Percentiles rank a stretch among this genome's conserved stretches.
These are phyloP conservation scores for Cytospora mali DNA, from an alignment of 2,329 filamentous ascomycete species.

Conservation along the genomic window DNA sequence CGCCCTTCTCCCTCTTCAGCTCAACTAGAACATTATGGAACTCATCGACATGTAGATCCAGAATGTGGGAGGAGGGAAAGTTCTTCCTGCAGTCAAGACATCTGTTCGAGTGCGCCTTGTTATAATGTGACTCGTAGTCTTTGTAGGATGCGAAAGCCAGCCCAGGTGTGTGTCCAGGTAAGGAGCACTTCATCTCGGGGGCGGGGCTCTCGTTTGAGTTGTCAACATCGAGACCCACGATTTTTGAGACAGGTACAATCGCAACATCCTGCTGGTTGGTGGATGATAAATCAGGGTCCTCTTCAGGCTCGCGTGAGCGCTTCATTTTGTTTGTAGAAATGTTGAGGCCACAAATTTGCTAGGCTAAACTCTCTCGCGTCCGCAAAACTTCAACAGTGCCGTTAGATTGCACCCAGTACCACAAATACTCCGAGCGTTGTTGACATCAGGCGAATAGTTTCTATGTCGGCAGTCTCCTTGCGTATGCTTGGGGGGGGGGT, in stretches of 20 bases:
- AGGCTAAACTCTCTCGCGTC: background rate
- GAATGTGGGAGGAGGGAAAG: conserved; percentile 80
- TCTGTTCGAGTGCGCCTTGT: conserved; percentile 77
- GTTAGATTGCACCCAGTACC: background rate
- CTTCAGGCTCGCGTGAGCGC: conserved; percentile 63
- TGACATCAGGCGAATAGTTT: background rate
- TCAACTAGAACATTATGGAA: conserved; percentile 82
- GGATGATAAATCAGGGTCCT: conserved; percentile 37
- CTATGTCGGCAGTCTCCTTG: background rate
- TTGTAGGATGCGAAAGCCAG: conserved; percentile 73
- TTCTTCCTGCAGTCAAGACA: conserved; percentile 85
- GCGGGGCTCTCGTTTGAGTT: conserved; percentile 38
- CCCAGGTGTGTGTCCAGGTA: conserved; percentile 76
- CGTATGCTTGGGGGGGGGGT: no score
- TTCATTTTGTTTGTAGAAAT: conserved; percentile 50
- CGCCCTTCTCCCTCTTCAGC: conserved; percentile 71
- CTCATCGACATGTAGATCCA: conserved; percentile 86
- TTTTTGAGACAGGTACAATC: conserved; percentile 49
- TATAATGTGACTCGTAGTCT: conserved; percentile 88
- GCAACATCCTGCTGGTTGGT: conserved; percentile 32
- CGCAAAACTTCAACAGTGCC: background rate
- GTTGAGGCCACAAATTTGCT: conserved; percentile 3
- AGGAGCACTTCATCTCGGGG: conserved; percentile 72
- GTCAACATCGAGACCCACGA: conserved; percentile 59
- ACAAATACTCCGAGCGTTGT: background rate